Conservation (phyloP, 805 yeast species). For the Yarrowia divulgata region DNA sequence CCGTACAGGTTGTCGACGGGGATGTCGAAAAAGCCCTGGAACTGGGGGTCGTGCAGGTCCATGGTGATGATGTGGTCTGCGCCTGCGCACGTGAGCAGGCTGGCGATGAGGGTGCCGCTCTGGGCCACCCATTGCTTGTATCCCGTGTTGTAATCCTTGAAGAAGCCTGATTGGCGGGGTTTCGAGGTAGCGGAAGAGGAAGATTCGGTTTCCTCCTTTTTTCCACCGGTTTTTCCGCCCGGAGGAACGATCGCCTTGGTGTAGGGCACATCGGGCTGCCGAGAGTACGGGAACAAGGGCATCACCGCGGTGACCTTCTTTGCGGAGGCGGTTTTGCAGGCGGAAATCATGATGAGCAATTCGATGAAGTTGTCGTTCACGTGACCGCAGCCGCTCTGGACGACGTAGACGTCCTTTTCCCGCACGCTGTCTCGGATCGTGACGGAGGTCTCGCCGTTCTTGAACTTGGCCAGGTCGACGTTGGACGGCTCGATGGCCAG, state of each 20-base stretch:
- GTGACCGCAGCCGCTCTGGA: constrained; percentile 86
- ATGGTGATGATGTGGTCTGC: constrained; percentile 96
- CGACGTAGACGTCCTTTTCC: constrained; percentile 92
- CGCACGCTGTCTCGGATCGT: constrained; percentile 87
- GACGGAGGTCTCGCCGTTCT: constrained; percentile 94
- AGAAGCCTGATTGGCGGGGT: constrained; percentile 50
- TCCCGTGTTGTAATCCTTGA: constrained; percentile 58
- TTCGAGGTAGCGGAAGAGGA: constrained; percentile 46
- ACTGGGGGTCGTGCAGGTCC: constrained; percentile 98
- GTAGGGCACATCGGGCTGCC: constrained; percentile 94
- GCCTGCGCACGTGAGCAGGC: constrained; percentile 86
- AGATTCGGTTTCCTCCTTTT: constrained; percentile 49
- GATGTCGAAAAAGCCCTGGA: constrained; percentile 95
- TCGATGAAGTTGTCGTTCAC: constrained; percentile 89
- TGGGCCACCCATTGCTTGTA: constrained; percentile 96
- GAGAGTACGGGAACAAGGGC: constrained; percentile 92
- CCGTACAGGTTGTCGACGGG: constrained; percentile 95
- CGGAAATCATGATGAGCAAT: constrained; percentile 81
- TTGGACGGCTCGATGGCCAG: constrained; percentile 75
- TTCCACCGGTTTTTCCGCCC: not conserved
- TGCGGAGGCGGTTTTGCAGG: constrained; percentile 92
- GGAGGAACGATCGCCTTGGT: constrained; percentile 80
- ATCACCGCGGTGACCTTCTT: constrained; percentile 86
- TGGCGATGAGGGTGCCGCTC: constrained; percentile 90
- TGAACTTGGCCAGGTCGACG: constrained; percentile 62